Evolutionary conservation across 225 moss, liverwort and hornwort genomes (phyloP).

Genomic region (Thuidium tamariscinum): DNA sequence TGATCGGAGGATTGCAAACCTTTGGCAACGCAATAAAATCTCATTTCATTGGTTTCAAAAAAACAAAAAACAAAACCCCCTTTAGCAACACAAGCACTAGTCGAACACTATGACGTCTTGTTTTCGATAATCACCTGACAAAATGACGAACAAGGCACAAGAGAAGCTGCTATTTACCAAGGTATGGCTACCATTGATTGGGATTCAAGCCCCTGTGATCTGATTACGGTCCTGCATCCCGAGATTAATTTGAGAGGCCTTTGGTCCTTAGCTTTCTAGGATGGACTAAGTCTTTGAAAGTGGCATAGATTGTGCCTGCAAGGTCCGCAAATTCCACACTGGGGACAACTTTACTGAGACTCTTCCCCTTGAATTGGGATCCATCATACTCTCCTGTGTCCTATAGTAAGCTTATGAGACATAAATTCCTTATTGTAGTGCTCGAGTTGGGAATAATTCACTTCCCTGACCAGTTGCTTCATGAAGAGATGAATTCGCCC

Average conservation of each 20-base stretch:
- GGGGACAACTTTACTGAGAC: neutral
- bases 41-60: too few species aligned
- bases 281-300: slow-evolving; percentile 22
- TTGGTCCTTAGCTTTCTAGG: slow-evolving; percentile 22
- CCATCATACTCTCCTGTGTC: neutral
- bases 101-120: neutral
- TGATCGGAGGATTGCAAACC: neutral
- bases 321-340: slow-evolving; percentile 6
- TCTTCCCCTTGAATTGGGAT: neutral
- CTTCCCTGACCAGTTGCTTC: neutral
- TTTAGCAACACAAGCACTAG: neutral
- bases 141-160: neutral
- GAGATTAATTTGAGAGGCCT: slow-evolving; percentile 16
- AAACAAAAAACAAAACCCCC: too few species aligned
- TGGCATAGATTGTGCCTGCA: slow-evolving; percentile 31
- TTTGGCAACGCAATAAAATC: too few species aligned
- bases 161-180: neutral
- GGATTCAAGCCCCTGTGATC: neutral
- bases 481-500: neutral
- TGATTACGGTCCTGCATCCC: slow-evolving; percentile 25
- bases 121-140: neutral
- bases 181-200: slow-evolving; percentile 5
- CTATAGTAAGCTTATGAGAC: neutral
- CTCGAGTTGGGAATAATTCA: neutral
- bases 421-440: neutral